These are phyloP conservation scores for Fusarium ramigenum DNA, from an alignment of 2,329 filamentous ascomycete species.

Conservation along the genomic window DNA sequence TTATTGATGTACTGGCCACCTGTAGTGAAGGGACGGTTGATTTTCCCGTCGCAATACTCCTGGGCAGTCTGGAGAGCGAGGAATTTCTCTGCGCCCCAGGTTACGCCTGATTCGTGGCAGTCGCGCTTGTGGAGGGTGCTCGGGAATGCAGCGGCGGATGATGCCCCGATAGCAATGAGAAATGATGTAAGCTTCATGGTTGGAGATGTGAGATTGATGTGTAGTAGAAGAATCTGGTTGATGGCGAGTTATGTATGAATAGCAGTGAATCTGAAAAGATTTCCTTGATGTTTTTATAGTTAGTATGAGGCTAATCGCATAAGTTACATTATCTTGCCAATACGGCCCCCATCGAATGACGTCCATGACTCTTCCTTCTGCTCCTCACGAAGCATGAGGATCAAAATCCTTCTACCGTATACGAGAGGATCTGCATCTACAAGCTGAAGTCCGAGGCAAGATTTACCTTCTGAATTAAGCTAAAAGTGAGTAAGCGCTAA, in stretches of 20 bases:
- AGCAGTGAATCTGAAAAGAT: neutral
- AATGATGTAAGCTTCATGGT: neutral
- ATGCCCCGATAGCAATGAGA: neutral
- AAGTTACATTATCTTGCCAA: neutral
- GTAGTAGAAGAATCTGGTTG: neutral
- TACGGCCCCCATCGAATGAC: neutral
- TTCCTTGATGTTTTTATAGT: neutral
- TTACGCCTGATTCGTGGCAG: neutral
- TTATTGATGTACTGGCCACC: neutral
- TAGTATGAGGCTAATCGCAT: accelerated
- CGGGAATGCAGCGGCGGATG: neutral
- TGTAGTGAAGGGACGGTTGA: neutral
- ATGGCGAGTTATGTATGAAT: neutral
- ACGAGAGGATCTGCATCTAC: neutral
- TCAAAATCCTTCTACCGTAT: neutral
- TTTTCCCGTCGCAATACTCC: neutral
- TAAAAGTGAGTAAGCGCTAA: neutral
- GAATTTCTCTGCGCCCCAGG: neutral
- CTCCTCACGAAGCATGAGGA: neutral
- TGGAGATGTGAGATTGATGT: accelerated
- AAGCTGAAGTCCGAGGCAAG: neutral
- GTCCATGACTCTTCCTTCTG: neutral
- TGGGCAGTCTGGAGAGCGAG: neutral
- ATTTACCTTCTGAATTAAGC: neutral
- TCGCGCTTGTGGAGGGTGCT: neutral